Base-by-base conservation (phyloP, 768 basidiomycete species). In the Tylopilus cervinicoccineus region DNA sequence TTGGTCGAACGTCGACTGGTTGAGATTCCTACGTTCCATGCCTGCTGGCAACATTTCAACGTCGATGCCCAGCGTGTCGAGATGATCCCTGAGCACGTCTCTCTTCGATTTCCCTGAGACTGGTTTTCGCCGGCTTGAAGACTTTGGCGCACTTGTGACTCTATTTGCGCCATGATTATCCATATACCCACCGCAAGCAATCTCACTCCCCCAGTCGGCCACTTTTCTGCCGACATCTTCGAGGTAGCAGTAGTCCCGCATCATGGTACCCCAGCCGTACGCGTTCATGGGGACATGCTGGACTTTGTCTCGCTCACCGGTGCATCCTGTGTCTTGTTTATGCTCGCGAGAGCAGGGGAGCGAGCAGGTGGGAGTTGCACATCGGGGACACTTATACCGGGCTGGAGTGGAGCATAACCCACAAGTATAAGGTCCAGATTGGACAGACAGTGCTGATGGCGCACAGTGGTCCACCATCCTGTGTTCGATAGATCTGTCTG, bases 171-270 rank as follows among this genome's bases (percentile, higher is more conserved):
- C 43, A 50, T 41, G 43, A 45, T 54, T 60, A 41, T 60, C 51
- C 59, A 56, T 54, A 66, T 79, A 81, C 34, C 84, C 77, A 48
- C 88, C 78, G 43, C 73, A 72, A 53, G 76, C 76, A 51, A 90
- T 86, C 59, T 89, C 79, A 57, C 70, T 65, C 0, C 86, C 90
- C 83, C 86, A 88, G 12, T 79, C 81, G 19, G 75, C 72, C n/a
- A 86, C 83, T 56, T 77, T 83, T 54, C 93, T 70, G 19, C 87
- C 81, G 26, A 92, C 67, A 16, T 91, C 88, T 68, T 96, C 93
- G 55, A 96, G 72, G 63, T 83, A 93, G 34, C 75, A 74, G 64
- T 93, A 96, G 68, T 96, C 93, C 57, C 84, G 78, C 83, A 92
- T 87, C 83, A 95, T 85, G 23, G 79, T 76, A 9, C 90, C 89